These are phyloP conservation scores for Corniculantispora saksenae DNA, from an alignment of 2,329 filamentous ascomycete genomes.

Conservation along the genomic window DNA sequence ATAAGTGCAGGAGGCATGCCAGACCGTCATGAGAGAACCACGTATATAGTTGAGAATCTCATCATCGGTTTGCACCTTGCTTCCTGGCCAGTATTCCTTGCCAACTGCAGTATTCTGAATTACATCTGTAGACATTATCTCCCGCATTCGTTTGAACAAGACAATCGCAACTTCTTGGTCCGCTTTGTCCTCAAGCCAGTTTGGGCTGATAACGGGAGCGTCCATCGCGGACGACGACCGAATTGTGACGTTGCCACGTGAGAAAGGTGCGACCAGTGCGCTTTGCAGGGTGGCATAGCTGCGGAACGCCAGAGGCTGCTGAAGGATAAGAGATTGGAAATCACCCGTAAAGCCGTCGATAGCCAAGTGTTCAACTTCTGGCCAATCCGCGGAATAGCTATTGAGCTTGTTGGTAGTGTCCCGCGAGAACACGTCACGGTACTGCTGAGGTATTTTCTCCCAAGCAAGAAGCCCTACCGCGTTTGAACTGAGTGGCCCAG, in stretches of 20 bases:
- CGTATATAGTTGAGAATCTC: background rate
- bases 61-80: constrained; percentile 27
- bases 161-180: constrained; percentile 48
- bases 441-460: constrained; percentile 9
- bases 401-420: background rate
- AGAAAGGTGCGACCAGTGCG: constrained; percentile 32
- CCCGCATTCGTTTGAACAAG: constrained; percentile 42
- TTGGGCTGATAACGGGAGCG: constrained; percentile 45
- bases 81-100: constrained; percentile 41
- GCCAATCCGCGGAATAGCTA: constrained; percentile 8
- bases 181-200: constrained; percentile 43
- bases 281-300: constrained; percentile 27
- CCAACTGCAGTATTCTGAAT: constrained; percentile 32
- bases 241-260: constrained; percentile 45
- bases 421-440: background rate
- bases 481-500: background rate
- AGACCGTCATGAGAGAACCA: background rate
- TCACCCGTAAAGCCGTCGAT: background rate
- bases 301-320: background rate
- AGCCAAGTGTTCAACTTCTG: constrained; percentile 9
- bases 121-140: constrained; percentile 30
- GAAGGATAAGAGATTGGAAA: background rate
- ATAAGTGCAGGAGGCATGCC: constrained; percentile 27
- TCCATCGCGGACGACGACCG: constrained; percentile 30
- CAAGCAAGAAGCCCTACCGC: background rate